phyloP scores from a whole-genome alignment of 2,329 filamentous ascomycete species.

The Cladosporium austrohemisphaericum region DNA sequence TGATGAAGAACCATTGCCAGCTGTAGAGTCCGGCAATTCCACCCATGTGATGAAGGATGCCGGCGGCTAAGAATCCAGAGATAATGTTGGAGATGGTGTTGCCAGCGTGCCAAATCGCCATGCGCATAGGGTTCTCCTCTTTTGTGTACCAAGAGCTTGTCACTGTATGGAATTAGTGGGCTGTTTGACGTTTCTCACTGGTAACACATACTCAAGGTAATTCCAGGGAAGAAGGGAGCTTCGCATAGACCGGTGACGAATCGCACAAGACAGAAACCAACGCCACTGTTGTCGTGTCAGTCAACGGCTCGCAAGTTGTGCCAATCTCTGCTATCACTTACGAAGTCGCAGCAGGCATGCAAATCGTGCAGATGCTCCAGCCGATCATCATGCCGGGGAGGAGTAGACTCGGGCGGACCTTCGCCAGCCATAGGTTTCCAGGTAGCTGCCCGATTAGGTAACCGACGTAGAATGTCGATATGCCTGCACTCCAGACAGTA shows the following conservation, averaged over 20 bases:
- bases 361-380: conserved; percentile 43
- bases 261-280: conserved; percentile 36
- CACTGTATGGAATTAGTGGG: conserved; percentile 9
- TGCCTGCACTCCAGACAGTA: conserved; percentile 39
- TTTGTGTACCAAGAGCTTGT: conserved; percentile 48
- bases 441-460: conserved; percentile 42
- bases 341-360: conserved; percentile 42
- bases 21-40: conserved; percentile 21
- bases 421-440: conserved; percentile 46
- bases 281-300: too few species aligned
- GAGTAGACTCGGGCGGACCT: conserved; percentile 34
- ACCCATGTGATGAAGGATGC: conserved; percentile 44
- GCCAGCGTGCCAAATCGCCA: conserved; percentile 46
- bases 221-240: conserved; percentile 39
- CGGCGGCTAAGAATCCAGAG: conserved; percentile 45
- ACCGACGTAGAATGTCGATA: conserved; percentile 43
- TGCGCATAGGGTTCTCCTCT: conserved; percentile 41
- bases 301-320: too few species aligned
- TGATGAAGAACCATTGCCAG: conserved; percentile 36
- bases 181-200: conserved; percentile 14
- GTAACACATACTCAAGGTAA: conserved; percentile 32
- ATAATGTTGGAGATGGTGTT: conserved; percentile 46
- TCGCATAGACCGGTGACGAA: conserved; percentile 40
- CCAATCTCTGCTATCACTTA: too few species aligned
- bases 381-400: conserved; percentile 41